Base-by-base conservation (phyloP, 2,329 filamentous ascomycete genomes). In the Lasiodiplodia hormozganensis region DNA sequence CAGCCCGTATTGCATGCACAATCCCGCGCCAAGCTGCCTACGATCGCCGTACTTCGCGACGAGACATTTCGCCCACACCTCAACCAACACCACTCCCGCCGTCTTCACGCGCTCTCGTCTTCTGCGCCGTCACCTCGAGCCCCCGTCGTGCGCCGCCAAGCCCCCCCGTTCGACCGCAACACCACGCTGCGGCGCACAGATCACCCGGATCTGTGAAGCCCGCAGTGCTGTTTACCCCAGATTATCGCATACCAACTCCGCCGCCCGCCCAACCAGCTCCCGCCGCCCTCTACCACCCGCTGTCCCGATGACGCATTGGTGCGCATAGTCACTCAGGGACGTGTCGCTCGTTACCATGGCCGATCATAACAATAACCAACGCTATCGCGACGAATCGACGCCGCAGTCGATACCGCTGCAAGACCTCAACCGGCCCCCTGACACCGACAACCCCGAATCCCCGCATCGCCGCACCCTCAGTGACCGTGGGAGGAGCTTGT, bases 341-440 rank as follows among this genome's bases (percentile, higher is more conserved):
- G 21, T 43, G 36, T 56, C 66, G 36, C 49, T 54, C 66, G 66
- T 62, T 53, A 56, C 40, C 40, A 68, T 68, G 67, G 67, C 58
- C 40, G 58, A 64, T 31, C 58, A 56, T 11, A 31, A 68, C 40
- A 49, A 52, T 12, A 25, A 31, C 25, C 14, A 38, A 11, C 76
- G 77, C 69, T 80, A 83, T 73, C 79, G 82, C 70, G 81, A 82
- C 72, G 80, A 81, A 70, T 82, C 85, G 34, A 80, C 81, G 69
- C 82, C 84, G 69, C 86, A 87, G 74, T 90, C 90, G 70, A 94
- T 96, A 81, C 91, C 91, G 69, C 83, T 95, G 69, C 89, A 89
- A 78, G 87, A 83, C 73, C 79, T 84, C 69, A 78, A 78, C 71
- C 78, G 77, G 58, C 79, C 78, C 70, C 78, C 77, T 25, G 79